phyloP scores from a whole-genome alignment of 2,329 filamentous ascomycete genomes.

The Lasiodiplodia sp. region DNA sequence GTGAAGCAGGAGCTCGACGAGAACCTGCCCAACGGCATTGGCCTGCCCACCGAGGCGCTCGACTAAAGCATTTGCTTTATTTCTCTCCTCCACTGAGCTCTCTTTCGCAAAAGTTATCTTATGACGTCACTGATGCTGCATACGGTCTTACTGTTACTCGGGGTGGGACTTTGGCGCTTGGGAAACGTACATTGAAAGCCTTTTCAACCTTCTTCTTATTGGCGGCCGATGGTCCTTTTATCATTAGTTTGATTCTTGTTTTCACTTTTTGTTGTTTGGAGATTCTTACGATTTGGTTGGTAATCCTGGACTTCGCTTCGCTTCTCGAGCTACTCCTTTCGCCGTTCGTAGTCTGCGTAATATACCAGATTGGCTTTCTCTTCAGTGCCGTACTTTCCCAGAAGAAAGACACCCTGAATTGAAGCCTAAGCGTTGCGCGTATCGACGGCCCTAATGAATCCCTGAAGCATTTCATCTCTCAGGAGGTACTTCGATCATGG shows the following conservation, averaged over 20 bases:
- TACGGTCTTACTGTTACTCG: neutral
- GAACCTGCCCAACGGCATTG: constrained; percentile 38
- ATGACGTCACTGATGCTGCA: neutral
- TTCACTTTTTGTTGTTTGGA: neutral
- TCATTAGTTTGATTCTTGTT: neutral
- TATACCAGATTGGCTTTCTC: neutral
- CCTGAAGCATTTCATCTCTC: neutral
- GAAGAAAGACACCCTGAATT: neutral
- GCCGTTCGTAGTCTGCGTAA: neutral
- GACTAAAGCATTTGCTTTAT: neutral
- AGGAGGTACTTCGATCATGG: neutral
- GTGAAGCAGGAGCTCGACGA: constrained; percentile 38
- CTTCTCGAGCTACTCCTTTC: neutral
- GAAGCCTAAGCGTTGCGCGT: neutral
- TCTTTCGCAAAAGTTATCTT: neutral
- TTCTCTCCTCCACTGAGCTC: neutral
- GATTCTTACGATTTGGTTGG: neutral
- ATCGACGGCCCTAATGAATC: neutral
- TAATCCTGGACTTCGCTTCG: neutral
- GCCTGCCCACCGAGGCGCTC: constrained; percentile 41
- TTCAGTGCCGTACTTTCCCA: neutral
- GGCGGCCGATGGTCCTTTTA: neutral
- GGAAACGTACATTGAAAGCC: neutral
- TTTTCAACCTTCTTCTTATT: neutral
- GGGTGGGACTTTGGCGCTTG: neutral